Percentiles rank a stretch among this genome's conserved stretches.
These are phyloP conservation scores for Coffea canephora DNA, from an alignment of 257 asterid genomes.

Conservation along the genomic window DNA sequence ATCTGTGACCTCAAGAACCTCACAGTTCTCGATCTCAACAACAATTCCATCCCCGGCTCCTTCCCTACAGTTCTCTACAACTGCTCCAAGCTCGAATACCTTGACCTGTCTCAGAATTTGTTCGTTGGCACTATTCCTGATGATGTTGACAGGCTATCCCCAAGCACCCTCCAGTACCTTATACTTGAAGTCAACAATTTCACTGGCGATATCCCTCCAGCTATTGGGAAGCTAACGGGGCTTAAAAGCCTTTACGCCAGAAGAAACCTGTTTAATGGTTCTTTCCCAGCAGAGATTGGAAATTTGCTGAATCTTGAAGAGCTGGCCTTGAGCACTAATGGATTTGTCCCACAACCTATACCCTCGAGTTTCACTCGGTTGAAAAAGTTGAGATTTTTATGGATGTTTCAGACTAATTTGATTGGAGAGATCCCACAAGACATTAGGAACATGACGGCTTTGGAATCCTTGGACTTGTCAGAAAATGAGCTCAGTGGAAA, in stretches of 20 bases:
- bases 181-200: slow-evolving; percentile 50
- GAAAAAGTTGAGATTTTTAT: slow-evolving; percentile 47
- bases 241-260: slow-evolving; percentile 39
- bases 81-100: slow-evolving; percentile 26
- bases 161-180: slow-evolving; percentile 33
- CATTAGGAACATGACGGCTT: slow-evolving; percentile 53
- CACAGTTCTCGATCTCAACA: slow-evolving; percentile 17
- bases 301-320: slow-evolving; percentile 51
- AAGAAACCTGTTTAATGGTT: slow-evolving; percentile 40
- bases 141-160: slow-evolving; percentile 46
- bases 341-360: slow-evolving; percentile 51
- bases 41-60: slow-evolving; percentile 18
- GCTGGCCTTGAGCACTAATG: slow-evolving; percentile 33
- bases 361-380: slow-evolving; percentile 58
- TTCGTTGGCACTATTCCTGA: slow-evolving; percentile 53
- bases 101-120: slow-evolving; percentile 60
- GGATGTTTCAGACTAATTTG: slow-evolving; percentile 45
- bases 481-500: slow-evolving; percentile 48
- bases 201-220: slow-evolving; percentile 56
- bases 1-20: slow-evolving; percentile 31
- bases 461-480: slow-evolving; percentile 60
- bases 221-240: slow-evolving; percentile 47
- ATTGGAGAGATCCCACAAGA: slow-evolving; percentile 63
- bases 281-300: slow-evolving; percentile 63
- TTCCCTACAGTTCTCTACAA: slow-evolving; percentile 28